Conservation (phyloP, 2,329 filamentous ascomycete genomes). For the Hypoxylon sp. region DNA sequence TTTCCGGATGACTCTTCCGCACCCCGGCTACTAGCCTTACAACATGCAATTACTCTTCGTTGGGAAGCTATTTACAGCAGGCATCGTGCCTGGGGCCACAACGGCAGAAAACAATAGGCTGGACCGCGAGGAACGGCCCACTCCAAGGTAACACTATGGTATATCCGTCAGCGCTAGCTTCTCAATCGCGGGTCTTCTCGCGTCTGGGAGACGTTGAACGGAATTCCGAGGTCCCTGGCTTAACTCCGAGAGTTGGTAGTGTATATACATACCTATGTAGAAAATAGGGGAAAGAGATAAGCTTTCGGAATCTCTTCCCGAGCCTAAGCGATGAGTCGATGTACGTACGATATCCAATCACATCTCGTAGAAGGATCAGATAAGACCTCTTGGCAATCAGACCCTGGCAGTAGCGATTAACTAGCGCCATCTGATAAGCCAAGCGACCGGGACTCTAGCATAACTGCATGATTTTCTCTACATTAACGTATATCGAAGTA, state of each 20-base stretch:
- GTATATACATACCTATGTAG: not conserved
- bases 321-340: slow-evolving; percentile 1
- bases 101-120: slow-evolving; percentile 11
- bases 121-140: not conserved
- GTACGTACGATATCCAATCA: slow-evolving; percentile 16
- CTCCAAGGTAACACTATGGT: slow-evolving; percentile 10
- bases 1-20: slow-evolving; percentile 1
- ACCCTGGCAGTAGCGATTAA: slow-evolving; percentile 11
- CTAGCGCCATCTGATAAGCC: slow-evolving; percentile 41
- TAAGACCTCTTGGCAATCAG: slow-evolving; percentile 28
- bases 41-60: not conserved
- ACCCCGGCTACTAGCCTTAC: not conserved
- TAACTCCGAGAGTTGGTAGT: too few relatives aligned
- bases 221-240: slow-evolving; percentile 1
- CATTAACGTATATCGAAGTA: not conserved
- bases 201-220: not conserved
- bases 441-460: not conserved
- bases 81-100: slow-evolving; percentile 1
- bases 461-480: not conserved
- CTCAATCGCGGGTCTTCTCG: not conserved
- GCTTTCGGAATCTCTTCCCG: not conserved
- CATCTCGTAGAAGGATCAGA: slow-evolving; percentile 21
- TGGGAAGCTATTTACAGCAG: too few relatives aligned
- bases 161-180: not conserved
- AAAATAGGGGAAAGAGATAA: not conserved